phyloP scores from a whole-genome alignment of 768 basidiomycete genomes.

The Podaxis carcinomalis region DNA sequence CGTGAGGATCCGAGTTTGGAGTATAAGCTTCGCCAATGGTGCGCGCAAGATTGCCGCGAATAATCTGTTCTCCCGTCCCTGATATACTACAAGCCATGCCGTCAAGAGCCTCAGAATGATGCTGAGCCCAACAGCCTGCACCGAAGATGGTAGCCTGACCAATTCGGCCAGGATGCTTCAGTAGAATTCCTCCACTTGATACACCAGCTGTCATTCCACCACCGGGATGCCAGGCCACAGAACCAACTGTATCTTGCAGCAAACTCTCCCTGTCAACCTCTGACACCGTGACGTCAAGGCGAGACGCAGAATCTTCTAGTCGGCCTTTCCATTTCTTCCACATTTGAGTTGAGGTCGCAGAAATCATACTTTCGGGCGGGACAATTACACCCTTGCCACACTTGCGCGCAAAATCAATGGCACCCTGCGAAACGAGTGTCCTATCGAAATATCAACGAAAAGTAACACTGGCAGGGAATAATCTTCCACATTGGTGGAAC shows the following conservation, averaged over 20 bases:
- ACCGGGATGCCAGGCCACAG: constrained; percentile 49
- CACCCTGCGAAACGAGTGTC: constrained; percentile 60
- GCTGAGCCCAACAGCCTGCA: constrained; percentile 73
- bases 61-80: constrained; percentile 75
- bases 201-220: constrained; percentile 64
- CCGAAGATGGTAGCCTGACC: constrained; percentile 79
- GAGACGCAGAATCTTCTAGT: constrained; percentile 23
- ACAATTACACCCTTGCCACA: constrained; percentile 27
- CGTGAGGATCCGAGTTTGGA: constrained; percentile 45
- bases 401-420: constrained; percentile 45
- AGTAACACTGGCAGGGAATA: neutral
- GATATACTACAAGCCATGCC: constrained; percentile 71
- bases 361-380: constrained; percentile 41
- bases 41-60: constrained; percentile 51
- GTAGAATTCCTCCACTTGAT: constrained; percentile 77
- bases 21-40: constrained; percentile 37
- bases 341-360: constrained; percentile 41
- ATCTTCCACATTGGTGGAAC: constrained; percentile 62
- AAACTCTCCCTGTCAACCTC: constrained; percentile 19
- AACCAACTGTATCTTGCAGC: constrained; percentile 82
- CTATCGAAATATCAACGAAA: constrained; percentile 25
- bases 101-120: constrained; percentile 16
- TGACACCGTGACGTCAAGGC: neutral
- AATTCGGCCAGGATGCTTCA: constrained; percentile 69
- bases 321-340: constrained; percentile 61